Percentiles rank a stretch among this genome's conserved stretches.
These are phyloP conservation scores for Escallonia rubra DNA, from an alignment of 129 eudicot species.

Conservation along the genomic window DNA sequence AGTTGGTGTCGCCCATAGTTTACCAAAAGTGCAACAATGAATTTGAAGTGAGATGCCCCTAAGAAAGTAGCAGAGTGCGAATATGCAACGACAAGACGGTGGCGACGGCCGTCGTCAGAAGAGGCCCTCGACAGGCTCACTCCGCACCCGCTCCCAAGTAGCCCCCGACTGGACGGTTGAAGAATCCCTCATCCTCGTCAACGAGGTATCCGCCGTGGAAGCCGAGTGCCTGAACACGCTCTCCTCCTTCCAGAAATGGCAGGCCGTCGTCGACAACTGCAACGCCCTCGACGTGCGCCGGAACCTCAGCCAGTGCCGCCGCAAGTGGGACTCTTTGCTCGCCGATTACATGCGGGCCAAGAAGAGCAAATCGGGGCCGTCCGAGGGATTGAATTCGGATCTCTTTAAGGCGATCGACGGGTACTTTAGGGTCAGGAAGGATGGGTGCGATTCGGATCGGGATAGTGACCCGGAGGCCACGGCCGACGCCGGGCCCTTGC, in stretches of 20 bases:
- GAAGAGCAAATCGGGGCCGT: constrained; percentile 16
- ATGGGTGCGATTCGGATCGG: constrained; percentile 11
- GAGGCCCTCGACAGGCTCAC: constrained; percentile 13
- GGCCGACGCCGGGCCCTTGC: constrained; percentile 21
- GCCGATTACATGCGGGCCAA: constrained; percentile 37
- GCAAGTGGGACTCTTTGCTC: constrained; percentile 56
- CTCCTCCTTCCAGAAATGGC: constrained; percentile 79
- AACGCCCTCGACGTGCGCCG: constrained; percentile 52
- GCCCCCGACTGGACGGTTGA: constrained; percentile 64
- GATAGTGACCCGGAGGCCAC: constrained; percentile 31
- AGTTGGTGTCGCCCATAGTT: too few relatives aligned
- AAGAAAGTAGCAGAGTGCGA: too few relatives aligned
- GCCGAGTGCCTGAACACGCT: constrained; percentile 49
- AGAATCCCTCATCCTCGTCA: constrained; percentile 53
- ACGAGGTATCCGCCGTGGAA: constrained; percentile 50
- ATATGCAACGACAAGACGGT: too few relatives aligned
- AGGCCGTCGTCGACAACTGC: constrained; percentile 60
- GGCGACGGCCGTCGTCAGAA: too few relatives aligned
- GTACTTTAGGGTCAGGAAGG: constrained; percentile 20
- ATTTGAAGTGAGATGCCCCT: too few relatives aligned
- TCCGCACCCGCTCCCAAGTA: constrained; percentile 60
- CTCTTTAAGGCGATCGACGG: constrained; percentile 38
- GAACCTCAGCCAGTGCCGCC: constrained; percentile 58
- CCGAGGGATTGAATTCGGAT: constrained; percentile 35
- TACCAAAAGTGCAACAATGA: too few relatives aligned